Base-by-base conservation (phyloP, 2,329 filamentous ascomycete species). In the Neonectria neomacrospora region DNA sequence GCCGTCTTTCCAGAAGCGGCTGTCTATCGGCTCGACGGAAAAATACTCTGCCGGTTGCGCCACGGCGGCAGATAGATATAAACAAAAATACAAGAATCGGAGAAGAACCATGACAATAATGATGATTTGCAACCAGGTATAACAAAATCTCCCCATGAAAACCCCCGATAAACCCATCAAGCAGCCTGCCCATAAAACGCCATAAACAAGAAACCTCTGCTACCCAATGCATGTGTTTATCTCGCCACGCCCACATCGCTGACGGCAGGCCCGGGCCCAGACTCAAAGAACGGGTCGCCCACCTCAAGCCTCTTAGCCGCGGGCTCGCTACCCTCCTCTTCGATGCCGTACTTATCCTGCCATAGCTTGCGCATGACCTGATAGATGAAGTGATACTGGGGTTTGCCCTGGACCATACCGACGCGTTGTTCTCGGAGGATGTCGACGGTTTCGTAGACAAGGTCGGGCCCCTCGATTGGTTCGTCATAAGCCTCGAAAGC, bases 341-440 rank as follows among this genome's bases (percentile, higher is more conserved):
- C 67, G 16, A 68, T 23, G 30, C 82, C 81, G 72, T 91, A 88
- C 73, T 85, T 89, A 34, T 92, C 88, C 65, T 88, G 80, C 89
- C 91, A 94, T 57, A 88, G 81, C 75, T 93, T 91, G 54, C 88
- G 86, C 72, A 97, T 78, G 1, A 96, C 92, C 73, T 94, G 89
- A 80, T 99, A 98, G 61, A 99, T 87, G 76, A 98, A 97, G 39
- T 87, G 80, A 73, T 92, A 96, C 77, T 99, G 96, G 51, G 85
- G 77, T 71, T 95, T 91, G 48, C 92, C 90, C 80, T 98, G 96
- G 5, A 99, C 96, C 96, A 99, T 99, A 79, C 90, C 92, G 81
- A 93, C 92, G 18, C 96, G 87, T 82, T 99, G 96, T 77, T 95
- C 88, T 47, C 96, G 87, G 58, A 99, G 84, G 64, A 82, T 80